phyloP scores from a whole-genome alignment of 352 stramenopile species.

The Blastocystis sp. region DNA sequence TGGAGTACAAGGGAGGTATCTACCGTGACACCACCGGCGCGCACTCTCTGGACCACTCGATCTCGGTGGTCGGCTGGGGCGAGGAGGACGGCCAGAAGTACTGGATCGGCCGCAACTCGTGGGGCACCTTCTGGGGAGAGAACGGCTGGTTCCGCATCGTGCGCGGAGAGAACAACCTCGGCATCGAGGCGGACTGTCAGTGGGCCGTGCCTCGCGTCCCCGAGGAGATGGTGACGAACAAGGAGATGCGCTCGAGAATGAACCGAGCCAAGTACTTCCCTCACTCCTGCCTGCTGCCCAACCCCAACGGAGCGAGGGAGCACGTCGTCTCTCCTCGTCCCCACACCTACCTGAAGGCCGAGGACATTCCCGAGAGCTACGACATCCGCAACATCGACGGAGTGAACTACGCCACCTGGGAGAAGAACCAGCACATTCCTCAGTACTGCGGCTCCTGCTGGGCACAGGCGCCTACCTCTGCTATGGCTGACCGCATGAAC shows the following conservation, averaged over 20 bases:
- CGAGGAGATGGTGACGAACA: neutral
- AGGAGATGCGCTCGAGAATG: conserved; percentile 70
- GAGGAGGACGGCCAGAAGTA: conserved; percentile 77
- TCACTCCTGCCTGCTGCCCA: conserved; percentile 80
- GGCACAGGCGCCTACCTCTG: conserved; percentile 79
- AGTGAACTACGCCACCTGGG: conserved; percentile 86
- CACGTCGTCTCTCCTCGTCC: conserved; percentile 67
- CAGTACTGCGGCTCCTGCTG: conserved; percentile 84
- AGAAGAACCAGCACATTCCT: conserved; percentile 96
- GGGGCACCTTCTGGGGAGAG: conserved; percentile 87
- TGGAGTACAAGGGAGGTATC: conserved; percentile 85
- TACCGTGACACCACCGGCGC: conserved; percentile 80
- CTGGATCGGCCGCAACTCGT: conserved; percentile 90
- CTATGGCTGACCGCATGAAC: conserved; percentile 80
- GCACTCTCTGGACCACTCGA: conserved; percentile 79
- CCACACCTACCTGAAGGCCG: conserved; percentile 73
- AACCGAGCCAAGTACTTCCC: conserved; percentile 76
- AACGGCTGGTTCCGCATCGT: conserved; percentile 88
- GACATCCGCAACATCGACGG: conserved; percentile 88
- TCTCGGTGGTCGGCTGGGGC: conserved; percentile 90
- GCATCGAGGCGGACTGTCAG: conserved; percentile 83
- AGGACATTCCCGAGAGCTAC: conserved; percentile 81
- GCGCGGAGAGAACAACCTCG: conserved; percentile 82
- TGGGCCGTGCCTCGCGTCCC: conserved; percentile 75
- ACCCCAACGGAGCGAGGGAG: neutral